phyloP scores from a whole-genome alignment of 352 stramenopile species.

The Phytophthora kernoviae region DNA sequence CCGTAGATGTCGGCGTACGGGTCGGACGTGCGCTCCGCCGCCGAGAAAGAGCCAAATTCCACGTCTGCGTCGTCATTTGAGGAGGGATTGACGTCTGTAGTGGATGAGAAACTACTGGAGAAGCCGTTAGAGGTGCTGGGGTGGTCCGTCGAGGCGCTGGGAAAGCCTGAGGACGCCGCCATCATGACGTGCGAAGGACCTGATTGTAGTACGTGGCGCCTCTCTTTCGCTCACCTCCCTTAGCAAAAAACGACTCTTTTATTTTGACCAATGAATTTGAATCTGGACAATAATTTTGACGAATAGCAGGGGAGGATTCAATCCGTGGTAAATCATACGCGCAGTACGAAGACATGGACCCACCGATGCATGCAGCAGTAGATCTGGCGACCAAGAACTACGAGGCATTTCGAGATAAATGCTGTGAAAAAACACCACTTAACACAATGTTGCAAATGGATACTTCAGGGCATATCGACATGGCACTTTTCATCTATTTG shows the following conservation, averaged over 20 bases:
- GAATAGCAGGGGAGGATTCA: too few species aligned
- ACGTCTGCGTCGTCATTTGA: constrained; percentile 19
- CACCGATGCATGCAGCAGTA: too few species aligned
- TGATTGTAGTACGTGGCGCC: constrained; percentile 22
- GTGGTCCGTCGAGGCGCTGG: background rate
- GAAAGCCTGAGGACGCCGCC: constrained; percentile 24
- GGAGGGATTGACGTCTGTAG: background rate
- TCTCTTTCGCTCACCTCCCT: constrained; percentile 3
- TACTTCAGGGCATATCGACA: too few species aligned
- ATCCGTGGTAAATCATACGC: too few species aligned
- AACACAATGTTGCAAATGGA: too few species aligned
- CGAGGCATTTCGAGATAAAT: too few species aligned
- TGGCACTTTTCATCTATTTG: too few species aligned
- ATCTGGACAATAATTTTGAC: background rate
- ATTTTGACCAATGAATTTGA: background rate
- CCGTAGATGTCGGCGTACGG: constrained; percentile 50
- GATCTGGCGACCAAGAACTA: too few species aligned
- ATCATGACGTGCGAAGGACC: constrained; percentile 15
- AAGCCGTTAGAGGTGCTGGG: background rate
- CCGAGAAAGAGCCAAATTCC: constrained; percentile 49
- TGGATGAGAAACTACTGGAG: constrained; percentile 3
- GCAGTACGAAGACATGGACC: too few species aligned
- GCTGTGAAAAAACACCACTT: too few species aligned
- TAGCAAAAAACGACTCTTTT: too few species aligned
- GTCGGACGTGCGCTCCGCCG: constrained; percentile 38